Conservation (phyloP, 2,329 filamentous ascomycete species). For the Chaetomiaceae sp. region DNA sequence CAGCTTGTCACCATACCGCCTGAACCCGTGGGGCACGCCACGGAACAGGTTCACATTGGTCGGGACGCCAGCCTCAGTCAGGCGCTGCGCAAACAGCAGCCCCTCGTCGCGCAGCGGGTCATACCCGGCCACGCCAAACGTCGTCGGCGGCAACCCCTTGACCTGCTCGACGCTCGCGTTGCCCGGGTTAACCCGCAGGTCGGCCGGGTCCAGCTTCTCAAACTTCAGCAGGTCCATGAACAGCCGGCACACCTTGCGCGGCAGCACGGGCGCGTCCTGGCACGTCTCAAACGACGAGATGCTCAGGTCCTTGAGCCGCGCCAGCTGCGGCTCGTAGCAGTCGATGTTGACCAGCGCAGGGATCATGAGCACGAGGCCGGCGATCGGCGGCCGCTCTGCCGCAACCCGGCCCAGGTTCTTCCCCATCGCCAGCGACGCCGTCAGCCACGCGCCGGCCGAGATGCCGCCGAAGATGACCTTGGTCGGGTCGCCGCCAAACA, state of each 20-base stretch:
- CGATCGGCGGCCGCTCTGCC: background rate
- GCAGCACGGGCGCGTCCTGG: conserved; percentile 1
- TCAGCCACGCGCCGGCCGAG: background rate
- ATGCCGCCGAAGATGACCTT: background rate
- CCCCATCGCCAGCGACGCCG: background rate
- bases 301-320: background rate
- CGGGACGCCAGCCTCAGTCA: background rate
- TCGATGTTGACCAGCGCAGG: background rate
- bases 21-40: background rate
- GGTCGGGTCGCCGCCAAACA: background rate
- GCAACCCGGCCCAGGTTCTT: background rate
- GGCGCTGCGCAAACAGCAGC: background rate
- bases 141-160: background rate
- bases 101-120: background rate
- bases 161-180: background rate
- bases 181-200: background rate
- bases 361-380: background rate
- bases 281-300: background rate
- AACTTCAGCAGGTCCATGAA: background rate
- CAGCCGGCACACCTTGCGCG: background rate
- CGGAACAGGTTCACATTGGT: background rate
- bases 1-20: background rate
- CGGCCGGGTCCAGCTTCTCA: background rate
- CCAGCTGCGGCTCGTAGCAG: background rate
- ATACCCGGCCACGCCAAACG: background rate